Percentiles rank a stretch among this genome's conserved stretches.
Evolutionary conservation across 495 filamentous ascomycete species (phyloP).

Genomic region (Penicillium longicatenatum): DNA sequence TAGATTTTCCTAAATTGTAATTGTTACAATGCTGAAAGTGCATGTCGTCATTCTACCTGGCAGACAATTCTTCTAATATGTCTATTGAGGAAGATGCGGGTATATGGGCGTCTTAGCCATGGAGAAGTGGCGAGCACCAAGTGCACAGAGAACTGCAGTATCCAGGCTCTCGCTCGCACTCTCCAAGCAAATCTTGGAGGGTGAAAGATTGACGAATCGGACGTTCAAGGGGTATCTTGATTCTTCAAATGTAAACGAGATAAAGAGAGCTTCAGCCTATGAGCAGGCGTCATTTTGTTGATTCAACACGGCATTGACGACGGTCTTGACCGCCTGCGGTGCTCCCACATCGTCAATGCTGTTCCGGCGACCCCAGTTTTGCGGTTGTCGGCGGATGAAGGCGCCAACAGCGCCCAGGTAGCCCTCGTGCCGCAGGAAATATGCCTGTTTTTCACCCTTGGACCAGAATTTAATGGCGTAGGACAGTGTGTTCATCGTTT

Average conservation of each 20-base stretch:
- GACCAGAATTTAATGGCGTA: constrained; percentile 98
- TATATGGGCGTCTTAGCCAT: constrained; percentile 1
- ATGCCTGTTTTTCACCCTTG: constrained; percentile 89
- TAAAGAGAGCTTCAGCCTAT: background rate
- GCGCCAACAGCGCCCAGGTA: constrained; percentile 97
- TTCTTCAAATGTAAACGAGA: constrained; percentile 1
- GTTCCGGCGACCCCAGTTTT: constrained; percentile 86
- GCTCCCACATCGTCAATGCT: constrained; percentile 59
- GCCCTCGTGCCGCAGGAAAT: constrained; percentile 93
- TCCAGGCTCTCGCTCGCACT: background rate
- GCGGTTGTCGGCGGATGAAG: constrained; percentile 86
- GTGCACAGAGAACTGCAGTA: background rate
- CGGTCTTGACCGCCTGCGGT: constrained; percentile 34
- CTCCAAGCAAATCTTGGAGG: background rate
- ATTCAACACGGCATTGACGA: constrained; percentile 18
- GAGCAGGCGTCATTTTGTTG: constrained; percentile 14
- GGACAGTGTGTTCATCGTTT: constrained; percentile 95
- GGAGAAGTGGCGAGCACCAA: background rate
- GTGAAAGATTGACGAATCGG: background rate
- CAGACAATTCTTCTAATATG: constrained; percentile 6
- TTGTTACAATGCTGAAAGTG: background rate
- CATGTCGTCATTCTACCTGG: constrained; percentile 14
- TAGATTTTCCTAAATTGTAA: background rate
- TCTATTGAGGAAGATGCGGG: constrained; percentile 3
- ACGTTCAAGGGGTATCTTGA: constrained; percentile 6